phyloP scores from a whole-genome alignment of 208 protist species.

The Crithidia brevicula region DNA sequence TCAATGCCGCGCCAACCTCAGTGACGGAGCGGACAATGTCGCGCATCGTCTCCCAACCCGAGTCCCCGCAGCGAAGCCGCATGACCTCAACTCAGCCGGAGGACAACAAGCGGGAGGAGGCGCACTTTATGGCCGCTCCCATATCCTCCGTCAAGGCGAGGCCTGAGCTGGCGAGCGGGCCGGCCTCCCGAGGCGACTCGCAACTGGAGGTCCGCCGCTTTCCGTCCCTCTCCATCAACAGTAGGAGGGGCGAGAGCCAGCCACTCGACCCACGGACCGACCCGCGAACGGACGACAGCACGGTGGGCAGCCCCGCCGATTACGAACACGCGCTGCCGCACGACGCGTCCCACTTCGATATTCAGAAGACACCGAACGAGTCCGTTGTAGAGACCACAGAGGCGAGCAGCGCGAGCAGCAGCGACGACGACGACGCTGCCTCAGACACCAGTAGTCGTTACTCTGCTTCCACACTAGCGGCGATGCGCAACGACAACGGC shows the following conservation, averaged over 20 bases:
- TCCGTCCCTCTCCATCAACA: constrained; percentile 15
- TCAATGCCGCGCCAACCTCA: neutral
- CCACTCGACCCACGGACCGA: constrained; percentile 4
- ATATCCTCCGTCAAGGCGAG: neutral
- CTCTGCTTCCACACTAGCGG: constrained; percentile 24
- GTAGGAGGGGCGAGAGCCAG: constrained; percentile 10
- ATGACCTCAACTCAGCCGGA: constrained; percentile 8
- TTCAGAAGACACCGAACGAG: neutral
- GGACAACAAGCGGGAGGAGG: neutral
- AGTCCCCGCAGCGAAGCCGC: constrained; percentile 11
- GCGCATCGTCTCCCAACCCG: neutral
- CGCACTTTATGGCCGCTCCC: neutral
- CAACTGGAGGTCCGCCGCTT: neutral
- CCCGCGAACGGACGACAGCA: constrained; percentile 6
- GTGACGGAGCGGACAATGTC: neutral
- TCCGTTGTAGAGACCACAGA: neutral
- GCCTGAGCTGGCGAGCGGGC: neutral
- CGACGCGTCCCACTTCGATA: constrained; percentile 6
- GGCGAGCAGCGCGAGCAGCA: neutral
- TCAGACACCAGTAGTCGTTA: constrained; percentile 29
- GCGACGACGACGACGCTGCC: constrained; percentile 2
- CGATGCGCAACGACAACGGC: constrained; percentile 61
- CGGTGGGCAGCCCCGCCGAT: neutral
- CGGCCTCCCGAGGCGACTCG: neutral
- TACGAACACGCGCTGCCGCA: constrained; percentile 8